Evolutionary conservation across 345 rosid species (phyloP), one percentile per base, ranked within the genome.

Genomic region (Citrus maxima): DNA sequence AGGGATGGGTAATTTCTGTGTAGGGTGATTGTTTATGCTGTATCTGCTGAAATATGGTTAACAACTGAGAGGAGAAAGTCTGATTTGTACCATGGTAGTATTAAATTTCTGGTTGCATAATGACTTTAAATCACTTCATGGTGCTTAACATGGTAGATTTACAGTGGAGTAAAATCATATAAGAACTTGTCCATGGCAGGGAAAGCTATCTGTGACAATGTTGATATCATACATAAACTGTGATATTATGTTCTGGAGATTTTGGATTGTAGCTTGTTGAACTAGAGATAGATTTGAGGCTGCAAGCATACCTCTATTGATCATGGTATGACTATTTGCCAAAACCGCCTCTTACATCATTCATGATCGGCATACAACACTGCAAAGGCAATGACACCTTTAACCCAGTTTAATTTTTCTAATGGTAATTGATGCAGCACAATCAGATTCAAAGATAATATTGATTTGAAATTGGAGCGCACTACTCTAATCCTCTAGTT

Each of bases 391-490:
- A 10, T 38, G 49, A 5, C 10, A 40, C 35, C 68, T 16, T 59
- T 60, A 14, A n/a, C 38, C 7, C 27, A 14, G 55, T 32, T 54
- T 18, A 59, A 51, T 63, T 35, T 13, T 5, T 54, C 46, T 74
- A 70, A 30, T 81, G 66, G 14, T 71, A 24, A 16, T 65, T 27
- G 56, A 61, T 76, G 19, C 66, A 61, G 51, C 51, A 13, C 40
- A 46, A 58, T 61, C 70, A 49, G 24, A 51, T 73, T 68, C 56
- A 77, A 59, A 71, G 80, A 71, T 66, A 40, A 59, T 34, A 27
- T 16, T 54, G 27, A 59, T 70, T 22, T 55, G 22, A 55, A 55
- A 51, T 51, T 75, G 24, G 25, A 67, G 66, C 55, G 55, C 46
- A 63, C 32, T 55, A 49, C 54, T 37, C 55, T 42, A 14, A 28